Evolutionary conservation across 148 eudicot genomes (phyloP).

Genomic region (Cornus florida): DNA sequence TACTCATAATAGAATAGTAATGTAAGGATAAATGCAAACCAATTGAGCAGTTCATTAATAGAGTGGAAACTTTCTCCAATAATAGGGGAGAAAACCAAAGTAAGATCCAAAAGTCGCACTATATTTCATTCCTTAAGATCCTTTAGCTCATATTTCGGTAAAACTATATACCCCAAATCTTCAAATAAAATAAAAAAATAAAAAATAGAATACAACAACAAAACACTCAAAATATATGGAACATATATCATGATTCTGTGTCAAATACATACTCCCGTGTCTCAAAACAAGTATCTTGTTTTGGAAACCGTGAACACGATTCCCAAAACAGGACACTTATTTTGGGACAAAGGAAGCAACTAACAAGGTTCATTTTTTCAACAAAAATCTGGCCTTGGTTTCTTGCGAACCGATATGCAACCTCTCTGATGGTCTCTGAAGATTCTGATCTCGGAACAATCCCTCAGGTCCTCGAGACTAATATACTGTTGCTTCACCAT

Average conservation of each 20-base stretch:
- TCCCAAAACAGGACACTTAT: too few relatives aligned
- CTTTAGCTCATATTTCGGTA: not conserved
- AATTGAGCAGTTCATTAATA: too few relatives aligned
- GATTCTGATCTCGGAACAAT: conserved; percentile 75
- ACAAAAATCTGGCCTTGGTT: conserved; percentile 51
- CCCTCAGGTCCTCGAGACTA: conserved; percentile 82
- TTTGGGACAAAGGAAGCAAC: too few relatives aligned
- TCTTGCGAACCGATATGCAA: conserved; percentile 67
- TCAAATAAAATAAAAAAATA: conserved; percentile 5
- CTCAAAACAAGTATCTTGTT: too few relatives aligned
- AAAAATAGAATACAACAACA: not conserved
- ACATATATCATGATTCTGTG: not conserved
- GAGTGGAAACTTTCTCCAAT: too few relatives aligned
- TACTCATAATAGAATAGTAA: too few relatives aligned
- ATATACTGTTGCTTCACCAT: conserved; percentile 87
- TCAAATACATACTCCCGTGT: not conserved
- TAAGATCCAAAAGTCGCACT: not conserved
- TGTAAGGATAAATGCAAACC: too few relatives aligned
- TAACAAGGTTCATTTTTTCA: conserved; percentile 17
- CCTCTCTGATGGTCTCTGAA: conserved; percentile 80
- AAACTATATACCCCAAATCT: not conserved
- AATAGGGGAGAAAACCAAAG: too few relatives aligned
- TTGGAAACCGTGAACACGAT: too few relatives aligned
- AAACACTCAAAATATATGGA: not conserved
- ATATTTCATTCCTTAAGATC: not conserved